These are phyloP conservation scores for Trichoderma sp. DNA, from an alignment of 2,329 filamentous ascomycete species.

Conservation along the genomic window DNA sequence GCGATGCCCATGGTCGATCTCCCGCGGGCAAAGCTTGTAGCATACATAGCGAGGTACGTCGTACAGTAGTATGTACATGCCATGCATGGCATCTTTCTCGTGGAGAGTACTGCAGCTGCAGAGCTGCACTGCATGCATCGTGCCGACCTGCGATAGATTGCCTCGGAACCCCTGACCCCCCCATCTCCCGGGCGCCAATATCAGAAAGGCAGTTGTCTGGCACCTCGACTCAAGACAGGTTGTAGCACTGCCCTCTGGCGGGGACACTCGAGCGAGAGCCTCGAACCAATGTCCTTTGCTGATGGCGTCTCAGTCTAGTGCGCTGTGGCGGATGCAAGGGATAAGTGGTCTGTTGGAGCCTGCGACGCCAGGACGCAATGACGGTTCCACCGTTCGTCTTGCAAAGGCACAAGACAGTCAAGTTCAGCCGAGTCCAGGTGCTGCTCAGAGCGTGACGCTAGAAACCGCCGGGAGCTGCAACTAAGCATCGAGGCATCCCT, in stretches of 20 bases:
- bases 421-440: slow-evolving; percentile 6
- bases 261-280: neutral
- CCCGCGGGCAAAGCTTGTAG: neutral
- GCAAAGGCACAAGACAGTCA: neutral
- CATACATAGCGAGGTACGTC: too few relatives aligned
- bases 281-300: neutral
- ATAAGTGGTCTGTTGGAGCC: neutral
- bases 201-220: neutral
- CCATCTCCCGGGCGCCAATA: neutral
- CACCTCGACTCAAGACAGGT: neutral
- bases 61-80: neutral
- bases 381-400: neutral
- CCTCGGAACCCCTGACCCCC: neutral
- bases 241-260: neutral
- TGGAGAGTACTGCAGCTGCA: neutral
- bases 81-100: neutral
- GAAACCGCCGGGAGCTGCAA: neutral
- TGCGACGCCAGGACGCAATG: neutral
- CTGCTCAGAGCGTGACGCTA: neutral
- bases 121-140: neutral
- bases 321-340: slow-evolving; percentile 9
- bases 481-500: neutral
- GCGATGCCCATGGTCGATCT: slow-evolving; percentile 3
- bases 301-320: neutral
- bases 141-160: neutral